Evolutionary conservation across 192 early-diverging fungal genomes (phyloP).

Genomic region (Coemansia sp.): DNA sequence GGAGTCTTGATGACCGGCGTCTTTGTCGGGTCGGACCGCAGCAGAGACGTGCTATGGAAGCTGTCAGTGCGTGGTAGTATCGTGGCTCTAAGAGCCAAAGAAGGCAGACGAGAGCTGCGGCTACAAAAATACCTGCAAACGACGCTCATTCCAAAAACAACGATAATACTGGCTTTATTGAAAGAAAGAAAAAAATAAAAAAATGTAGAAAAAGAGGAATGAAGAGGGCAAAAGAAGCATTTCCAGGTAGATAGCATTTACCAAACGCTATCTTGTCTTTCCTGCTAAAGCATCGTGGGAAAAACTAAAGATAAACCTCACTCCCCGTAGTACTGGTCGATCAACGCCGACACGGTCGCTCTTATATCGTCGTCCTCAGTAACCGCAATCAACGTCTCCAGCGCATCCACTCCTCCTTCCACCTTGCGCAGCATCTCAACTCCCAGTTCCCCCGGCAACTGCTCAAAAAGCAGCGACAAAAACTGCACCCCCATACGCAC

Average conservation of each 20-base stretch:
- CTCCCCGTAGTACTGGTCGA: slow-evolving; percentile 64
- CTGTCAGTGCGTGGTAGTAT: background rate
- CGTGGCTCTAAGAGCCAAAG: too few species aligned
- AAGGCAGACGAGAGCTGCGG: too few species aligned
- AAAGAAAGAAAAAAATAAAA: slow-evolving; percentile 2
- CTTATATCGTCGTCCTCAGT: slow-evolving; percentile 56
- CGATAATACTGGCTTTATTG: background rate
- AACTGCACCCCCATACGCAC: slow-evolving; percentile 65
- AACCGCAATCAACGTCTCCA: slow-evolving; percentile 58
- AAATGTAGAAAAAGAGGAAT: background rate
- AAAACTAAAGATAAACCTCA: background rate
- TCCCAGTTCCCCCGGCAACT: slow-evolving; percentile 39
- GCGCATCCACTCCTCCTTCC: slow-evolving; percentile 57
- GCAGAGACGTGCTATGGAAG: background rate
- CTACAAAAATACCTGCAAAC: background rate
- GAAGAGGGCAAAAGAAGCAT: background rate
- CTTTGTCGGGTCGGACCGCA: background rate
- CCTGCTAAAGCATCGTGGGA: background rate
- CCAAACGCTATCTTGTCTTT: too few species aligned
- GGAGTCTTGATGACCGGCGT: slow-evolving; percentile 26
- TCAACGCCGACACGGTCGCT: slow-evolving; percentile 51
- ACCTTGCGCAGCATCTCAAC: slow-evolving; percentile 29
- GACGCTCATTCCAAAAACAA: background rate
- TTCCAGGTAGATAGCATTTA: too few species aligned
- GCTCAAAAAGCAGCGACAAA: slow-evolving; percentile 58